phyloP scores from a whole-genome alignment of 108 stramenopile genomes.

The Nitzschia sp. region DNA sequence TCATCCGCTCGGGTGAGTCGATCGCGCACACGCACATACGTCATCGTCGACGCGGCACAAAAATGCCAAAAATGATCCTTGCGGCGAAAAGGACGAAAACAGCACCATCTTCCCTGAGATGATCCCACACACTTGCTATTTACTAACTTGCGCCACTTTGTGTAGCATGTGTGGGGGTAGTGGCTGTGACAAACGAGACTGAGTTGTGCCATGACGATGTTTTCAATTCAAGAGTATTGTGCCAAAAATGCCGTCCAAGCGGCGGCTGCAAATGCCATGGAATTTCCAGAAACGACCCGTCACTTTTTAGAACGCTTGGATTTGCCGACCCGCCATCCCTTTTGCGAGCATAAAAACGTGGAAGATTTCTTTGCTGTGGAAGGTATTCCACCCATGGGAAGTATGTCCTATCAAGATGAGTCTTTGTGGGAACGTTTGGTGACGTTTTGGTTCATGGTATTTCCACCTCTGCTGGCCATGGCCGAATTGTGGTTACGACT shows the following conservation, averaged over 20 bases:
- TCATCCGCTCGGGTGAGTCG: too few relatives aligned
- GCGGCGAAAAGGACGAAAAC: too few relatives aligned
- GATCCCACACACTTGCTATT: too few relatives aligned
- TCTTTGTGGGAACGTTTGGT: conserved; percentile 21
- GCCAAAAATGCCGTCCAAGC: neutral
- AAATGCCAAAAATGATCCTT: too few relatives aligned
- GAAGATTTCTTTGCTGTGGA: neutral
- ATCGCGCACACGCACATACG: too few relatives aligned
- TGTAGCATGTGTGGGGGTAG: too few relatives aligned
- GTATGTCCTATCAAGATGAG: conserved; percentile 13
- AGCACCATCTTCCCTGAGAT: too few relatives aligned
- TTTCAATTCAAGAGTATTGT: conserved; percentile 42
- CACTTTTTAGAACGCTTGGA: conserved; percentile 19
- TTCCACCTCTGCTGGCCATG: conserved; percentile 66
- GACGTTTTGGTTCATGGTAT: conserved; percentile 27
- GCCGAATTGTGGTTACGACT: conserved; percentile 79
- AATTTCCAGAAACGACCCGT: neutral
- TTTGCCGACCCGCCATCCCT: conserved; percentile 41
- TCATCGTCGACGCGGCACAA: too few relatives aligned
- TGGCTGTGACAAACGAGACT: too few relatives aligned
- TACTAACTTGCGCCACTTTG: too few relatives aligned
- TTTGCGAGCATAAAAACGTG: conserved; percentile 20
- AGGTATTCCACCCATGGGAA: conserved; percentile 50
- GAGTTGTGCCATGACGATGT: too few relatives aligned
- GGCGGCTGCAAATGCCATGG: neutral